Percentiles rank a stretch among this genome's conserved stretches.
Evolutionary conservation across 1,284 basidiomycete genomes (phyloP).

Genomic region (Cutaneotrichosporon dermatis): DNA sequence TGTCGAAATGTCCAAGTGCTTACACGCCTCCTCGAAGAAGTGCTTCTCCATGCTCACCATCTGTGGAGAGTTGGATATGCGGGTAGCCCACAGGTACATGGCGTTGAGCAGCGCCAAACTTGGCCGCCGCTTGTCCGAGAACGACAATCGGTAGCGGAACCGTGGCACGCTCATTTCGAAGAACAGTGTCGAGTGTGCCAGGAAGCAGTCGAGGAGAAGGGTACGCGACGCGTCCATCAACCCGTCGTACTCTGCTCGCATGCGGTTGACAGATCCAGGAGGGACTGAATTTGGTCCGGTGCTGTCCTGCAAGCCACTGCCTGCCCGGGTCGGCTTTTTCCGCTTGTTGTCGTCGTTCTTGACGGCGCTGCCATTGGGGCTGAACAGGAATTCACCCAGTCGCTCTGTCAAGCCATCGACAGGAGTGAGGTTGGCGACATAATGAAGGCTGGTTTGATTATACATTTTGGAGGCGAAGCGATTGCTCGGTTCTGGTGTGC

Average conservation of each 20-base stretch:
- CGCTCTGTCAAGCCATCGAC: constrained; percentile 37
- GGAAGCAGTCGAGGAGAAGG: constrained; percentile 36
- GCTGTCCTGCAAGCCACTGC: not conserved
- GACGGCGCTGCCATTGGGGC: constrained; percentile 20
- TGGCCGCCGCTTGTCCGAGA: constrained; percentile 36
- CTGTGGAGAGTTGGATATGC: constrained; percentile 37
- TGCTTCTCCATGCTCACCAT: constrained; percentile 31
- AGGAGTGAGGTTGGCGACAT: constrained; percentile 25
- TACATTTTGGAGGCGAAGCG: constrained; percentile 19
- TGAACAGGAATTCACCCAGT: constrained; percentile 43
- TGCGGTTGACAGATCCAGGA: constrained; percentile 6
- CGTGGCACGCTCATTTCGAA: constrained; percentile 45
- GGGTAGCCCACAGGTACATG: constrained; percentile 46
- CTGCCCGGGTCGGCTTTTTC: not conserved
- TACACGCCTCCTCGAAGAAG: constrained; percentile 36
- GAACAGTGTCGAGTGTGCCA: constrained; percentile 38
- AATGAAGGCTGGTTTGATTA: constrained; percentile 28
- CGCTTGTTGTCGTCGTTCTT: constrained; percentile 23
- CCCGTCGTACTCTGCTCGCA: constrained; percentile 32
- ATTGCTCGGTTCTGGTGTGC: constrained; percentile 1
- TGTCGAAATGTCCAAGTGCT: constrained; percentile 33
- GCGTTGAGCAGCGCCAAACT: constrained; percentile 40
- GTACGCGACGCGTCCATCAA: constrained; percentile 31
- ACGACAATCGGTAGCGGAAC: constrained; percentile 41
- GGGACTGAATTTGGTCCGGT: not conserved